Evolutionary conservation across 2,329 filamentous ascomycete species (phyloP), one percentile per base, ranked within the genome.

Genomic region (Cadophora malorum): DNA sequence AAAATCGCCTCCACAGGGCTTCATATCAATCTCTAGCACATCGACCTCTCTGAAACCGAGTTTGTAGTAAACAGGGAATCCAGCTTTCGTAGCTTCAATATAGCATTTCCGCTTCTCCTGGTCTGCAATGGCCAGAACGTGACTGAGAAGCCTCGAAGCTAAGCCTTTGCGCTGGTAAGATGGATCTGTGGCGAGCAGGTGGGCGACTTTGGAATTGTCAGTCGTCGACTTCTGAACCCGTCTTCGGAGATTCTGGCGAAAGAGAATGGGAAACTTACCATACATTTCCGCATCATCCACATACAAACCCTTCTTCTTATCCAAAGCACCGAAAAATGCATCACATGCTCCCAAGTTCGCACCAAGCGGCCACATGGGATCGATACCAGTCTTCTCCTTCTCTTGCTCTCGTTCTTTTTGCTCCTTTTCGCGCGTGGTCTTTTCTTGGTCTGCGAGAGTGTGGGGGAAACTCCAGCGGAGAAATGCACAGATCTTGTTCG

Each of bases 21-120:
- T 68, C 69, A 77, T 67, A 70, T 79, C 76, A 9, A 78, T 58
- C n/a, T 68, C 66, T 45, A 35, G 10, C 19, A 14, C 12, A 35
- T 63, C 47, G 0, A 80, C 73, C 53, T 77, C 73, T 61, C 72
- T 74, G 65, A 79, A 82, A 10, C 80, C 80, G 5, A 79, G 63
- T 69, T 78, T 79, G 69, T 76, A 72, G 68, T 83, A 83, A 16
- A 83, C 28, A 12, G 76, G 76, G 62, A 74, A 75, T 3, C 79
- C 80, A 0, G 70, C 71, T 0, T 72, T 67, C 9, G 80, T 80
- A n/a, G 79, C 79, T 70, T 82, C 80, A 35, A 82, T 74, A 66
- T 80, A 81, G 0, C 73, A 70, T 64, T 71, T 76, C 58, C 77
- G 72, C 3, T 75, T 76, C 33, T 76, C 74, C 3, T 67, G 59